Percentiles rank a stretch among this genome's conserved stretches.
Evolutionary conservation across 331 rosid genomes (phyloP).

Genomic region (Acacia concinna): DNA sequence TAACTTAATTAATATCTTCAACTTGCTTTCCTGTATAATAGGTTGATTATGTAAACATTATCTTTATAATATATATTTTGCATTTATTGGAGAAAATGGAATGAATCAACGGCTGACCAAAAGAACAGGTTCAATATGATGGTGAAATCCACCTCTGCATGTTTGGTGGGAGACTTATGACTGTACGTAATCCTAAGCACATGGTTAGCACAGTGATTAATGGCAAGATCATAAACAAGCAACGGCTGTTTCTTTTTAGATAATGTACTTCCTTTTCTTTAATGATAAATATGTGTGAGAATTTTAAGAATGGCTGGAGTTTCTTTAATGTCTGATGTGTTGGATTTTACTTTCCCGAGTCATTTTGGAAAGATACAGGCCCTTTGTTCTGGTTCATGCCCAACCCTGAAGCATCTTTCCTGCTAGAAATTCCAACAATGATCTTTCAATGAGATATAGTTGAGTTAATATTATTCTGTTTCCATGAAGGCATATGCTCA

Average conservation of each 20-base stretch:
- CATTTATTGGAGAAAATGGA: not conserved
- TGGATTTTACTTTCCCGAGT: not conserved
- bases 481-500: not conserved
- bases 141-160: slow-evolving; percentile 14
- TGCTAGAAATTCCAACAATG: not conserved
- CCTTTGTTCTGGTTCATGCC: slow-evolving; percentile 7
- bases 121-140: slow-evolving; percentile 3
- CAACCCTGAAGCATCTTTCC: not conserved
- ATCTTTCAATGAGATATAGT: not conserved
- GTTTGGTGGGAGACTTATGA: not conserved
- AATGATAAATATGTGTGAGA: not conserved
- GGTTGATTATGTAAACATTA: slow-evolving; percentile 9
- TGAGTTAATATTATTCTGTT: no score
- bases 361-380: slow-evolving; percentile 3
- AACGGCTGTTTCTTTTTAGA: not conserved
- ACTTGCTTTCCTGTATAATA: slow-evolving; percentile 28
- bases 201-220: not conserved
- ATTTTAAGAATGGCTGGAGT: not conserved
- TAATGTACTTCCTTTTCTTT: no score
- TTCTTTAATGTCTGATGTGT: not conserved
- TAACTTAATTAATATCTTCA: not conserved
- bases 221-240: not conserved
- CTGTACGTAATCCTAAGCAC: not conserved
- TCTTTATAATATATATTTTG: slow-evolving; percentile 10
- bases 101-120: not conserved